Evolutionary conservation across 2,329 filamentous ascomycete species (phyloP).

Genomic region (Aschersonia sp.): DNA sequence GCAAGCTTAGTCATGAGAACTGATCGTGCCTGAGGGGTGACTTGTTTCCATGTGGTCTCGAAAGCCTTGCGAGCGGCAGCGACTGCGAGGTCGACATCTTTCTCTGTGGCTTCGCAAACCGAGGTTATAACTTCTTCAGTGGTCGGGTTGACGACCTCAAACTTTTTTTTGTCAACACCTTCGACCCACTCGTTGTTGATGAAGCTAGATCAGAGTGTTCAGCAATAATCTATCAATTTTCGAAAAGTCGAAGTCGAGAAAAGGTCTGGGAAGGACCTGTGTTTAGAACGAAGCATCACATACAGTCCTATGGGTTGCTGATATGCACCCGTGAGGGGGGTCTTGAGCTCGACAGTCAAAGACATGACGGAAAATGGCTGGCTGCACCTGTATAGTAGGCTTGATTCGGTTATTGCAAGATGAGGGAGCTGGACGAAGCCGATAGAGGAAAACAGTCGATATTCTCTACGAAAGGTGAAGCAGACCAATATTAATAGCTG

Average conservation of each 20-base stretch:
- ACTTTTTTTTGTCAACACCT: conserved; percentile 72
- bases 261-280: neutral
- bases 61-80: conserved; percentile 76
- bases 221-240: neutral
- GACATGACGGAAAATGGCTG: conserved; percentile 18
- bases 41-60: conserved; percentile 54
- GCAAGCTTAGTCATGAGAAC: conserved; percentile 61
- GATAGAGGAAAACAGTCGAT: no score
- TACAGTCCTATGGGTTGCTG: conserved; percentile 49
- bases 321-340: conserved; percentile 47
- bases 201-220: conserved; percentile 37
- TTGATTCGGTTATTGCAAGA: no score
- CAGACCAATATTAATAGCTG: no score
- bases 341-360: conserved; percentile 49
- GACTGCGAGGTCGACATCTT: conserved; percentile 73
- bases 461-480: no score
- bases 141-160: conserved; percentile 82
- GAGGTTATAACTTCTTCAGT: conserved; percentile 75
- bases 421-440: no score
- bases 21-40: conserved; percentile 58
- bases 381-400: neutral
- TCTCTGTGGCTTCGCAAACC: conserved; percentile 75
- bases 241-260: neutral
- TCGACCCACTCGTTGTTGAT: conserved; percentile 85
- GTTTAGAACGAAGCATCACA: conserved; percentile 12